Evolutionary conservation across 1,139 yeast genomes (phyloP).

Genomic region (Debaryomyces sp.): DNA sequence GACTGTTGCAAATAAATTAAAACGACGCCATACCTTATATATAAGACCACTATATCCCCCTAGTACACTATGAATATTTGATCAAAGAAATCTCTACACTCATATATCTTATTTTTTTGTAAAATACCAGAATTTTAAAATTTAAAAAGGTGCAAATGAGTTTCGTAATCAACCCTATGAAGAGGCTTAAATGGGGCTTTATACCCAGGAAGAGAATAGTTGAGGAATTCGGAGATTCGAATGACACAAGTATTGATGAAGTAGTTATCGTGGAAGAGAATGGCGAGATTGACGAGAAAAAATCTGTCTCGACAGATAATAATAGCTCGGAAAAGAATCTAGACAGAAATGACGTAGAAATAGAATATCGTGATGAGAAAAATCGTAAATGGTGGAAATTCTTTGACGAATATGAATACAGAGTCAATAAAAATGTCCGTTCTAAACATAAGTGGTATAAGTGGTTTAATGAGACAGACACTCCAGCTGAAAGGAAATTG

Average conservation of each 20-base stretch:
- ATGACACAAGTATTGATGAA: neutral
- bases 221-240: constrained; percentile 35
- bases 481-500: constrained; percentile 57
- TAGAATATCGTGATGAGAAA: constrained; percentile 64
- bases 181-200: constrained; percentile 45
- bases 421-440: constrained; percentile 40
- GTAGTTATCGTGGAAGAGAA: constrained; percentile 8
- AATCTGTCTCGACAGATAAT: constrained; percentile 8
- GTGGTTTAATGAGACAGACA: constrained; percentile 63
- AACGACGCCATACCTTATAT: neutral
- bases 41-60: neutral
- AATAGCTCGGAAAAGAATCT: neutral
- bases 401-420: constrained; percentile 42
- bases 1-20: neutral
- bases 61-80: neutral
- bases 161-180: neutral
- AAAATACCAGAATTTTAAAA: no score
- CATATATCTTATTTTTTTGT: no score
- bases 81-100: no score
- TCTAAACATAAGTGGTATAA: constrained; percentile 55
- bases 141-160: neutral
- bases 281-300: constrained; percentile 10
- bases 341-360: neutral
- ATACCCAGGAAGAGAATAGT: constrained; percentile 49
- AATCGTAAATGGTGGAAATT: constrained; percentile 65